Evolutionary conservation across 768 basidiomycete species (phyloP).

Genomic region (Suillus alpinus): DNA sequence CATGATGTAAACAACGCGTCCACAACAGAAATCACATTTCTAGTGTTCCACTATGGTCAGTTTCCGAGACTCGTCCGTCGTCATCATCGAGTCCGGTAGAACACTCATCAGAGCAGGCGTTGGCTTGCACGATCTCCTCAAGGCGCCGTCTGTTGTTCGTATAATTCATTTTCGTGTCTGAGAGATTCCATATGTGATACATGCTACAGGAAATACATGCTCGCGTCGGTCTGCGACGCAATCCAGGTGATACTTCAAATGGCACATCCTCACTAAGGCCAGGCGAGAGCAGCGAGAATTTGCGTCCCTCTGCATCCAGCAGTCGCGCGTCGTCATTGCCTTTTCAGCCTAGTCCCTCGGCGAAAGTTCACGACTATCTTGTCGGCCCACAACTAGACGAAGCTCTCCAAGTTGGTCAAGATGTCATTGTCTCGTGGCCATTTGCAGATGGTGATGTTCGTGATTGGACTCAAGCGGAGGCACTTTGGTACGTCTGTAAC

Average conservation of each 20-base stretch:
- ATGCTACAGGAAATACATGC: constrained; percentile 67
- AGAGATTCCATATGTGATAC: constrained; percentile 4
- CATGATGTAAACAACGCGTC: constrained; percentile 11
- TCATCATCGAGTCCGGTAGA: constrained; percentile 77
- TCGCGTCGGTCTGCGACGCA: constrained; percentile 69
- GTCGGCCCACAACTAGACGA: constrained; percentile 82
- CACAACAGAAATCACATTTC: constrained; percentile 4
- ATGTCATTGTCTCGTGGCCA: constrained; percentile 78
- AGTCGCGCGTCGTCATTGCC: constrained; percentile 48
- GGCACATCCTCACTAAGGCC: constrained; percentile 20
- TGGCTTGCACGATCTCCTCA: constrained; percentile 79
- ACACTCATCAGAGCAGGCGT: constrained; percentile 71
- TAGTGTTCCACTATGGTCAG: constrained; percentile 42
- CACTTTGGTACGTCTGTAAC: constrained; percentile 67
- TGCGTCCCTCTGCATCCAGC: constrained; percentile 39
- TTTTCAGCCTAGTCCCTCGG: constrained; percentile 39
- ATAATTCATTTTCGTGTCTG: not conserved
- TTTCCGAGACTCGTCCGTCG: constrained; percentile 78
- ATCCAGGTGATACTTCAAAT: constrained; percentile 24
- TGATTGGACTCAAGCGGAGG: constrained; percentile 86
- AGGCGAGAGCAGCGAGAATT: constrained; percentile 19
- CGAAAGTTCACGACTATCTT: constrained; percentile 73
- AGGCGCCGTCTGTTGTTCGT: constrained; percentile 72
- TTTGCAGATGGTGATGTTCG: constrained; percentile 69
- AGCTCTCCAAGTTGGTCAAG: constrained; percentile 70